These are phyloP conservation scores for Podaxis sp. DNA, from an alignment of 768 basidiomycete species.

Conservation along the genomic window DNA sequence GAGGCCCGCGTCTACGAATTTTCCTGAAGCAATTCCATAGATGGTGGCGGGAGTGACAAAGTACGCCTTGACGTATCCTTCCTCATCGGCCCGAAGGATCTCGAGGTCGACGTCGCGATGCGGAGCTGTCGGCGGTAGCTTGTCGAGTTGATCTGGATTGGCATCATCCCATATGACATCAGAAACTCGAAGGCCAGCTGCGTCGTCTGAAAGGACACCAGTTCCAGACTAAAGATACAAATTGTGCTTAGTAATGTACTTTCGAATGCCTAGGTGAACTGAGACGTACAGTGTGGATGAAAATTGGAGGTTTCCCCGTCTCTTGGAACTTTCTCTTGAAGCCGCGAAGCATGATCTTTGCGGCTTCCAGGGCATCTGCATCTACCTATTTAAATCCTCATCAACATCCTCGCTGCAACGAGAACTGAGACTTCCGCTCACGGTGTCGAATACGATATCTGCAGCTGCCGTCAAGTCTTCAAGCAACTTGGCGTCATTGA, in stretches of 20 bases:
- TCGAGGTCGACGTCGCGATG: conserved; percentile 52
- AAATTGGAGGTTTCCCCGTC: conserved; percentile 31
- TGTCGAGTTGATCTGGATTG: conserved; percentile 42
- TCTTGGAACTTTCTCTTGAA: conserved; percentile 32
- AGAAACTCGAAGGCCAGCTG: conserved; percentile 37
- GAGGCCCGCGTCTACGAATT: conserved; percentile 49
- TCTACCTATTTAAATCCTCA: conserved; percentile 29
- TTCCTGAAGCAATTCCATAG: conserved; percentile 46
- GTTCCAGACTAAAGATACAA: conserved; percentile 30
- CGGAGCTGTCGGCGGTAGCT: conserved; percentile 41
- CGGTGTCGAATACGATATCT: conserved; percentile 46
- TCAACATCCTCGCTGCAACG: not conserved
- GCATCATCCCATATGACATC: conserved; percentile 48
- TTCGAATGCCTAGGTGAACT: not conserved
- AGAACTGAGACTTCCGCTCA: conserved; percentile 17
- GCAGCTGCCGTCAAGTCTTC: conserved; percentile 40
- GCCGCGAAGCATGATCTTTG: conserved; percentile 40
- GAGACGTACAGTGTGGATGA: conserved; percentile 44
- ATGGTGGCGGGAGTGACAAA: conserved; percentile 56
- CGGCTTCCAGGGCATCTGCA: conserved; percentile 37
- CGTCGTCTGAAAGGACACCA: conserved; percentile 42
- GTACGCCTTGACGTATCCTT: conserved; percentile 52
- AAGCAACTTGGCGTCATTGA: conserved; percentile 38
- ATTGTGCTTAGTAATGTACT: not conserved
- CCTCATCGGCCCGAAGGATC: conserved; percentile 45